Conservation (phyloP, 169 alveolate species). For the Eimeria zaria region DNA sequence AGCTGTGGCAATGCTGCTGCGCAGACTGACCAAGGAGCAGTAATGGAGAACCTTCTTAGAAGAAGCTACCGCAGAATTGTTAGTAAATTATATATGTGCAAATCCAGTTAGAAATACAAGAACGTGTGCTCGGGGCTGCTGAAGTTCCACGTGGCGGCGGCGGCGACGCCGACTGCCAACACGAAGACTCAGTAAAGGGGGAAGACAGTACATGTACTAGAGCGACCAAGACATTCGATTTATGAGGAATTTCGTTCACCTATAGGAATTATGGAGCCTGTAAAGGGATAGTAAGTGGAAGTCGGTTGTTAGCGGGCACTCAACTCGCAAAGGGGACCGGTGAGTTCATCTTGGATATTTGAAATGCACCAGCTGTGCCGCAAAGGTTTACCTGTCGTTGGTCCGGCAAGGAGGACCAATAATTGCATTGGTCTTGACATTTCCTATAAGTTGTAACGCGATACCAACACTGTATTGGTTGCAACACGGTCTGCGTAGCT, state of each 20-base stretch:
- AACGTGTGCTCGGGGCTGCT: slow-evolving; percentile 2
- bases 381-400: neutral
- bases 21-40: neutral
- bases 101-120: neutral
- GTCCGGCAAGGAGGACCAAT: neutral
- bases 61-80: neutral
- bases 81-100: neutral
- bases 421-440: neutral
- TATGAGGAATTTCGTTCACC: neutral
- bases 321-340: neutral
- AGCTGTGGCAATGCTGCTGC: neutral
- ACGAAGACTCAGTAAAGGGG: neutral
- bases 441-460: neutral
- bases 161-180: slow-evolving; percentile 2
- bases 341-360: neutral
- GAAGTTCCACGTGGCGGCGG: neutral
- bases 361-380: neutral
- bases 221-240: neutral
- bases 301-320: neutral
- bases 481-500: too few relatives aligned
- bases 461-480: neutral
- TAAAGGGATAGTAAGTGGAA: neutral
- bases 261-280: neutral
- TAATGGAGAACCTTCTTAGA: neutral
- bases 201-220: neutral